These are phyloP conservation scores for Fusarium phyllophilum DNA, from an alignment of 2,329 filamentous ascomycete species.

Conservation along the genomic window DNA sequence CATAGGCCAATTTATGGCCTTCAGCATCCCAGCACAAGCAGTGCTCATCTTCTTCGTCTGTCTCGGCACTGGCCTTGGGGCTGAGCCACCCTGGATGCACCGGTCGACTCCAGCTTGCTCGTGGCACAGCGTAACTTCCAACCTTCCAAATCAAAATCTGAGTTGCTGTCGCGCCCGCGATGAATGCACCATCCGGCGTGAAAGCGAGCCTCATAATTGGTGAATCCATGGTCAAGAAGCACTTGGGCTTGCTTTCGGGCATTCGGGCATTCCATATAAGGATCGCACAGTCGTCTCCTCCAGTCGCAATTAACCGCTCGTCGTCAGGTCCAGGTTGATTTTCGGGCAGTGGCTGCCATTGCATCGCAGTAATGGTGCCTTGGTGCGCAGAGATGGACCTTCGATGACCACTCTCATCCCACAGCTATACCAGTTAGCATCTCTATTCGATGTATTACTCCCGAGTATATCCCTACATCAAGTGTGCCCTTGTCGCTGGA, in stretches of 20 bases:
- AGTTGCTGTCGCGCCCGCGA: slow-evolving; percentile 69
- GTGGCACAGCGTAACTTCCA: slow-evolving; percentile 65
- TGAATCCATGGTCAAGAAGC: slow-evolving; percentile 69
- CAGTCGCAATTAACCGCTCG: slow-evolving; percentile 69
- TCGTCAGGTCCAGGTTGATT: slow-evolving; percentile 53
- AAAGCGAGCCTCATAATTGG: slow-evolving; percentile 69
- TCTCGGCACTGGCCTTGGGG: slow-evolving; percentile 62
- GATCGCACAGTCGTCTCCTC: slow-evolving; percentile 71
- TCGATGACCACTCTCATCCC: slow-evolving; percentile 64
- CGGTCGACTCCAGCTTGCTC: slow-evolving; percentile 68
- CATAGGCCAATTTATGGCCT: slow-evolving; percentile 71
- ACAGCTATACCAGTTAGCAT: slow-evolving; percentile 55
- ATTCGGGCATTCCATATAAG: slow-evolving; percentile 70
- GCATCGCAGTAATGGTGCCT: slow-evolving; percentile 66
- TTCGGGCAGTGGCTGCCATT: slow-evolving; percentile 66
- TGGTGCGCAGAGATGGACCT: slow-evolving; percentile 68
- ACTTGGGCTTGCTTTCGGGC: slow-evolving; percentile 65
- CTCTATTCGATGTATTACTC: background rate
- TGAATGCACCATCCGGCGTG: slow-evolving; percentile 70
- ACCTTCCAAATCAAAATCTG: slow-evolving; percentile 73
- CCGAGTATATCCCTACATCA: slow-evolving; percentile 61
- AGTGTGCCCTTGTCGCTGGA: slow-evolving; percentile 68
- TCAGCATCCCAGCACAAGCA: slow-evolving; percentile 71
- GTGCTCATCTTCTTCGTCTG: slow-evolving; percentile 69
- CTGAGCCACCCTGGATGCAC: slow-evolving; percentile 68